These are phyloP conservation scores for Baorangia bicolor DNA, from an alignment of 768 basidiomycete genomes.

Conservation along the genomic window DNA sequence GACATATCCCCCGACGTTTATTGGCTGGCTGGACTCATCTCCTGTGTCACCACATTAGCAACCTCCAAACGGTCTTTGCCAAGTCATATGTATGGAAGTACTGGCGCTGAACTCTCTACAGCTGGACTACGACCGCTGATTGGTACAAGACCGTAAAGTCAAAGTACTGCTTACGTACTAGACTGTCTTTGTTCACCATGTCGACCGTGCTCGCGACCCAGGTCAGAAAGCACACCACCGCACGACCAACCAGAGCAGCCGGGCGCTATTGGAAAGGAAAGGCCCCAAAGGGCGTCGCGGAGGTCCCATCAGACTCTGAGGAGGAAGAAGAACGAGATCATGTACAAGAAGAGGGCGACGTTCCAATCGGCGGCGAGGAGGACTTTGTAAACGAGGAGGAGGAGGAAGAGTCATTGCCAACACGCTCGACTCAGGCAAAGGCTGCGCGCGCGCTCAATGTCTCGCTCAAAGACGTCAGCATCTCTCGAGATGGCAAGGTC, in stretches of 20 bases:
- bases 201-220: conserved; percentile 35
- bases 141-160: too few species aligned
- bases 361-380: conserved; percentile 58
- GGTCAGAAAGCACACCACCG: conserved; percentile 68
- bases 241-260: conserved; percentile 75
- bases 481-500: conserved; percentile 78
- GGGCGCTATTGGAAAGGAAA: conserved; percentile 91
- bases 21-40: conserved; percentile 1
- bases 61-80: too few species aligned
- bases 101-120: too few species aligned
- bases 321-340: conserved; percentile 51
- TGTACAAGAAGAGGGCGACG: conserved; percentile 51
- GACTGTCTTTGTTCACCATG: conserved; percentile 14
- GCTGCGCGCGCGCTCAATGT: conserved; percentile 64
- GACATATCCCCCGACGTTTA: conserved; percentile 4
- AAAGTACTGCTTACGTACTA: conserved; percentile 21
- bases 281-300: conserved; percentile 71
- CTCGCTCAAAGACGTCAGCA: conserved; percentile 74
- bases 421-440: conserved; percentile 36
- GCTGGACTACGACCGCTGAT: too few species aligned
- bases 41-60: neutral
- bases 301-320: conserved; percentile 63
- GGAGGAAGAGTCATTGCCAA: conserved; percentile 43
- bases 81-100: too few species aligned
- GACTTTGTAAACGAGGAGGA: conserved; percentile 49